A percentile compares a stretch with the other conserved stretches of the same genome.
Conservation (phyloP, 768 basidiomycete genomes). For the Trametes coccinea region DNA sequence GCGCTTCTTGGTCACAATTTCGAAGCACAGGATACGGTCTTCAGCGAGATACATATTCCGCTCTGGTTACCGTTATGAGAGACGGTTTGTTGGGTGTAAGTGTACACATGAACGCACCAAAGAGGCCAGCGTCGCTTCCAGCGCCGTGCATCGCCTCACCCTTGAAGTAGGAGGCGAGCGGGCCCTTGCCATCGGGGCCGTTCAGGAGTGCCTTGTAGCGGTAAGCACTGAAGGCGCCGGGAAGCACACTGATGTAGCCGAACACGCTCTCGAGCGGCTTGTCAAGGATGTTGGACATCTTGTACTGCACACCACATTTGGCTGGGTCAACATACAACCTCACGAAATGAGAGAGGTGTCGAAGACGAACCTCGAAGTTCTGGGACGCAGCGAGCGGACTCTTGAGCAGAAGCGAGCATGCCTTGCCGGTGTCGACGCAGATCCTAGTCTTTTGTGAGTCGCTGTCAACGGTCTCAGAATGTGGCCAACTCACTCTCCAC, state of each 20-base stretch:
- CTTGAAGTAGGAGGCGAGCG: slow-evolving; percentile 91
- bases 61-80: slow-evolving; percentile 38
- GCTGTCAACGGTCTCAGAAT: neutral
- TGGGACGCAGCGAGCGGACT: slow-evolving; percentile 90
- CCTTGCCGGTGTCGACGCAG: slow-evolving; percentile 78
- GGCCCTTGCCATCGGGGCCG: slow-evolving; percentile 85
- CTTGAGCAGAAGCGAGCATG: slow-evolving; percentile 65
- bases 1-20: slow-evolving; percentile 86
- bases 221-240: slow-evolving; percentile 92
- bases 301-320: slow-evolving; percentile 53
- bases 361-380: slow-evolving; percentile 74
- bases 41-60: slow-evolving; percentile 93
- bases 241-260: slow-evolving; percentile 85
- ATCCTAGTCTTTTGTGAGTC: slow-evolving; percentile 46
- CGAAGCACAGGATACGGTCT: slow-evolving; percentile 90
- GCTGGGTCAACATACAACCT: neutral
- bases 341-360: too few relatives aligned
- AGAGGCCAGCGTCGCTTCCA: slow-evolving; percentile 62
- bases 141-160: slow-evolving; percentile 85
- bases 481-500: slow-evolving; percentile 69
- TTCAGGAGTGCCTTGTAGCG: slow-evolving; percentile 87
- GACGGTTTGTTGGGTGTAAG: neutral
- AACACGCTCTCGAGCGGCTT: slow-evolving; percentile 94
- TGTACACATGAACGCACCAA: slow-evolving; percentile 37
- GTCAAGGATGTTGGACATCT: slow-evolving; percentile 95